Percentiles rank a stretch among this genome's conserved stretches.
Conservation (phyloP, 768 basidiomycete genomes). For the Chiua virens region DNA sequence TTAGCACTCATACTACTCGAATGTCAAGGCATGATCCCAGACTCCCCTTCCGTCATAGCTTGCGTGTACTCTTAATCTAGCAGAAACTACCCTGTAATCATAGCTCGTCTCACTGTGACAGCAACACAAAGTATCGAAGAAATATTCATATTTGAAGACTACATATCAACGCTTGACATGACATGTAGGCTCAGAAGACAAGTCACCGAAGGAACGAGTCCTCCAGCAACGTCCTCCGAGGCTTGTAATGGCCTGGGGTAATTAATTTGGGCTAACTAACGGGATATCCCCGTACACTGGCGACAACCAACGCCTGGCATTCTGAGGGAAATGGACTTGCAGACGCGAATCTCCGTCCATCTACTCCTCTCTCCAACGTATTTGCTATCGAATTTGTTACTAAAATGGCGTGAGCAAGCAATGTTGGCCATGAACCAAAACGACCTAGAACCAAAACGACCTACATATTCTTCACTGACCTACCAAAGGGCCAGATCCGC, state of each 20-base stretch:
- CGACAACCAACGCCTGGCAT: slow-evolving; percentile 11
- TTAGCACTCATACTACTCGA: slow-evolving; percentile 1
- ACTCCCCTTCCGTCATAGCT: not conserved
- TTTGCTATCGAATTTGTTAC: slow-evolving; percentile 12
- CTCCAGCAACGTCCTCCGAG: slow-evolving; percentile 21
- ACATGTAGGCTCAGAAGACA: slow-evolving; percentile 31
- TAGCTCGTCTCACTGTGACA: no score
- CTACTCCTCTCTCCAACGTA: slow-evolving; percentile 8
- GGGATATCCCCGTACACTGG: slow-evolving; percentile 27
- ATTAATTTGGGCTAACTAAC: slow-evolving; percentile 34
- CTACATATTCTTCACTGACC: slow-evolving; percentile 28
- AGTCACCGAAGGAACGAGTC: not conserved
- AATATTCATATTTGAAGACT: slow-evolving; percentile 11
- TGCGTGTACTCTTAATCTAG: not conserved
- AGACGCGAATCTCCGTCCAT: slow-evolving; percentile 1
- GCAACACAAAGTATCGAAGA: not conserved
- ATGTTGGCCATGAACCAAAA: accelerated
- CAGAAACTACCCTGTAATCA: not conserved
- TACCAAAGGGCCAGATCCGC: slow-evolving; percentile 16
- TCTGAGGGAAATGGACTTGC: slow-evolving; percentile 4
- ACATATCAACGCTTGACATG: slow-evolving; percentile 36
- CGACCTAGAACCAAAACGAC: no score
- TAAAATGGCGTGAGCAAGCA: not conserved
- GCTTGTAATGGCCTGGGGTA: slow-evolving; percentile 37
- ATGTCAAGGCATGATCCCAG: slow-evolving; percentile 24